Conservation (phyloP, 345 rosid species). For the Camelina sativa region DNA sequence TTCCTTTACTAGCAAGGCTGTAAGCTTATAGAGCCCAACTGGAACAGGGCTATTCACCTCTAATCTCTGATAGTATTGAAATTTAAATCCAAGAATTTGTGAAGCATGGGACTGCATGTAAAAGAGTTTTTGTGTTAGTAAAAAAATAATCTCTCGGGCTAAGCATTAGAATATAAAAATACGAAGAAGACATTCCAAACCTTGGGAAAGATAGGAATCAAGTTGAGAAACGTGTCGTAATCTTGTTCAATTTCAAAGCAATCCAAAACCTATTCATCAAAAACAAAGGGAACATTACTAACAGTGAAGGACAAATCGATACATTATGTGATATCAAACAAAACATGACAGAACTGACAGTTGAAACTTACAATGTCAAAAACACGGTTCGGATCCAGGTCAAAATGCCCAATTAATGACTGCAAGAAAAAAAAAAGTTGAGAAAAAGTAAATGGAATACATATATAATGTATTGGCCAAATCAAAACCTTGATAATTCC, state of each 20-base stretch:
- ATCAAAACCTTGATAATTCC: conserved; percentile 89
- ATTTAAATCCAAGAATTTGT: conserved; percentile 98
- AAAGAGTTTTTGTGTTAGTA: conserved; percentile 31
- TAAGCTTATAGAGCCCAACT: conserved; percentile 85
- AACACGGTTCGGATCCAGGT: conserved; percentile 99
- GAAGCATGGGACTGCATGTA: conserved; percentile 95
- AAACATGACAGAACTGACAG: conserved; percentile 21
- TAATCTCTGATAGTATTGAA: conserved; percentile 88
- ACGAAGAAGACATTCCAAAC: conserved; percentile 47
- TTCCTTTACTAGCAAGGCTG: conserved; percentile 92
- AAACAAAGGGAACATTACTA: conserved; percentile 37
- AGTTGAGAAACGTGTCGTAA: conserved; percentile 66
- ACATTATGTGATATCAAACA: conserved; percentile 31
- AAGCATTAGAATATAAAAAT: conserved; percentile 21
- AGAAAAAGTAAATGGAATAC: conserved; percentile 31
- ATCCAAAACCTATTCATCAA: conserved; percentile 74
- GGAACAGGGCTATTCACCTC: conserved; percentile 87
- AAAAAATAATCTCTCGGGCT: conserved; percentile 25
- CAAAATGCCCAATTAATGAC: conserved; percentile 99
- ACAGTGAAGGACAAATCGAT: conserved; percentile 23
- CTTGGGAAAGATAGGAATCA: conserved; percentile 97
- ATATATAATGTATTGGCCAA: conserved; percentile 21
- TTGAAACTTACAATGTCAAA: conserved; percentile 89
- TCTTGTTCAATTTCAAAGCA: conserved; percentile 93
- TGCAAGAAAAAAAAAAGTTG: conserved; percentile 51